phyloP scores from a whole-genome alignment of 1,139 yeast species.

The Geotrichum fermentans region DNA sequence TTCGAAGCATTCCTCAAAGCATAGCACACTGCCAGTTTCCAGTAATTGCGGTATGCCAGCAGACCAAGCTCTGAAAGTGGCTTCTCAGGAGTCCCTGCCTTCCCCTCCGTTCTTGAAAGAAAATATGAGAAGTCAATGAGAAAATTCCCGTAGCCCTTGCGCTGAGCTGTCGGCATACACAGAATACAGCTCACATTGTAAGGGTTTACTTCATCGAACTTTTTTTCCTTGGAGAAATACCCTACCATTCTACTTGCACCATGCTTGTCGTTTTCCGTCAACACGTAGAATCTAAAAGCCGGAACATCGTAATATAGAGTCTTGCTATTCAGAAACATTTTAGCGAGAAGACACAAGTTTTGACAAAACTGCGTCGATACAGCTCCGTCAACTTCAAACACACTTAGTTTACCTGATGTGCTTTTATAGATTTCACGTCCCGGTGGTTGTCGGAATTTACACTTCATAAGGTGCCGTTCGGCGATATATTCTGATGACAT shows the following conservation, averaged over 20 bases:
- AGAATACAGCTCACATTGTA: conserved; percentile 87
- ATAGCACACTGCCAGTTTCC: conserved; percentile 66
- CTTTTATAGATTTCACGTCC: conserved; percentile 80
- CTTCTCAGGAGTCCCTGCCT: conserved; percentile 90
- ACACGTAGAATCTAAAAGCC: conserved; percentile 82
- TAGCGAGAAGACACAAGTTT: conserved; percentile 82
- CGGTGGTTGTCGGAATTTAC: conserved; percentile 60
- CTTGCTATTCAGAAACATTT: conserved; percentile 82
- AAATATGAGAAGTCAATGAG: conserved; percentile 86
- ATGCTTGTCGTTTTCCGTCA: conserved; percentile 61
- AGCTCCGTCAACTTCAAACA: conserved; percentile 92
- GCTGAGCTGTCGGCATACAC: conserved; percentile 81
- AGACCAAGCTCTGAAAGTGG: conserved; percentile 86
- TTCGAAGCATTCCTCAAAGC: conserved; percentile 42
- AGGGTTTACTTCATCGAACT: conserved; percentile 40
- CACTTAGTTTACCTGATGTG: conserved; percentile 52
- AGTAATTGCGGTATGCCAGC: conserved; percentile 77
- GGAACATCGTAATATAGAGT: conserved; percentile 92
- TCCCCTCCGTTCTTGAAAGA: conserved; percentile 65
- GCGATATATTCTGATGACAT: conserved; percentile 66
- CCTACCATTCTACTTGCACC: conserved; percentile 56
- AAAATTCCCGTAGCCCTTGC: conserved; percentile 85
- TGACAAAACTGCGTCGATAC: conserved; percentile 80
- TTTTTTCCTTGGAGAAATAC: conserved; percentile 85
- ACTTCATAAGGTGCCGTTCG: conserved; percentile 67